These are phyloP conservation scores for Citrus hindsii DNA, from an alignment of 345 rosid species.

Conservation along the genomic window DNA sequence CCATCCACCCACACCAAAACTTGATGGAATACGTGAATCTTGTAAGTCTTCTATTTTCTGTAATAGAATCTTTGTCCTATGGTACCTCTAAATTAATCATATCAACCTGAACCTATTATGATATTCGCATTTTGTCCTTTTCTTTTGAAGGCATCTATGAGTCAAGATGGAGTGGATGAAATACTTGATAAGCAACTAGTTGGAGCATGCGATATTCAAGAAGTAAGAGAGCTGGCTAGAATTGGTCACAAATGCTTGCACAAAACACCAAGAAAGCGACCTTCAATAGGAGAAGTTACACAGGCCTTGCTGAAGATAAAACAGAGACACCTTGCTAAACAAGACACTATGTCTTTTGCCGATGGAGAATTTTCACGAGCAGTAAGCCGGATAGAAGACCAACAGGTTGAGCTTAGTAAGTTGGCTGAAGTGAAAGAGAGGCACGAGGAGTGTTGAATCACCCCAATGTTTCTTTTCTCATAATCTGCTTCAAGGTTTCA, in stretches of 20 bases:
- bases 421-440: conserved; percentile 43
- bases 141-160: conserved; percentile 68
- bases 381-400: conserved; percentile 64
- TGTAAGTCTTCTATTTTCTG: conserved; percentile 36
- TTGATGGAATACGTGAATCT: conserved; percentile 88
- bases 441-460: conserved; percentile 31
- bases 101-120: not conserved
- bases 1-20: conserved; percentile 92
- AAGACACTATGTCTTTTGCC: conserved; percentile 38
- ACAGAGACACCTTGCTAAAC: conserved; percentile 35
- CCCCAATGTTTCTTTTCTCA: not conserved
- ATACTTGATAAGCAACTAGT: conserved; percentile 69
- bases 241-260: conserved; percentile 73
- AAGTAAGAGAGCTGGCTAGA: conserved; percentile 66
- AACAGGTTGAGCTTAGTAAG: conserved; percentile 64
- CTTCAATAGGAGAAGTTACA: conserved; percentile 74
- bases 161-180: conserved; percentile 78
- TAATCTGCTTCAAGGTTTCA: not conserved
- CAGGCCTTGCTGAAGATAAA: conserved; percentile 74
- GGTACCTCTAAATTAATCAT: not conserved
- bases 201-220: conserved; percentile 56
- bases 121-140: not conserved
- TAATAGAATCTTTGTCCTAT: not conserved
- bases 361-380: conserved; percentile 48
- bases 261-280: conserved; percentile 71